Evolutionary conservation across 768 basidiomycete genomes (phyloP), one percentile per base, ranked within the genome.

Genomic region (Lentinula detonsa): DNA sequence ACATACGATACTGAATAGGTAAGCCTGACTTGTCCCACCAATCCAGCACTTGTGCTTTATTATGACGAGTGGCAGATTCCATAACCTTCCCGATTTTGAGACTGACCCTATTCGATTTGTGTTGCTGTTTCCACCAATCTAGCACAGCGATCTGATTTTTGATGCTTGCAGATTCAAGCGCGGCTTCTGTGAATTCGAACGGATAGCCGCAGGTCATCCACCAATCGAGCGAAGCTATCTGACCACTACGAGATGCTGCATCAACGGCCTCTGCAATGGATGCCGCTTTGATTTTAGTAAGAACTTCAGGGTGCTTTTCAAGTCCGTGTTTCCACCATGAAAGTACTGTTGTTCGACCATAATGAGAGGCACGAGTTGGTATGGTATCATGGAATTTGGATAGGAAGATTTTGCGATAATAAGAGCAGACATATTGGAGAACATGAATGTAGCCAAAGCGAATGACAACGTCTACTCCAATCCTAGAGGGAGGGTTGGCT

Each of bases 11-110:
- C 67, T 90, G 89, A 61, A 94, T 85, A 3, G 88, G 81, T 54
- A 94, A 75, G 6, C 88, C 88, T 45, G 84, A 88, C 67, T 82
- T 83, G 63, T 90, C 82, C 93, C 93, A 95, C 93, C 93, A 95
- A 63, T 91, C 87, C 23, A 95, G 74, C 34, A 93, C 88, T 65
- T 89, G 88, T 28, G 88, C 86, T 43, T 88, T 81, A 64, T 93
- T 91, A 71, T 92, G 86, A 65, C 86, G 79, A 31, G 93, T 93
- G 11, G 93, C 92, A 79, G 86, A 85, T 69, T 94, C 92, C 84
- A 94, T 89, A 21, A 86, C 88, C 42, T 90, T 85, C 2, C 92
- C 92, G 23, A 93, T 84, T 71, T 91, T 92, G 65, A 94, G 83
- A 10, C 84, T 81, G 35, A 92, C 74, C 3, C 77, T 75, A 2